These are phyloP conservation scores for Penicillium hordei DNA, from an alignment of 2,329 filamentous ascomycete species.

Conservation along the genomic window DNA sequence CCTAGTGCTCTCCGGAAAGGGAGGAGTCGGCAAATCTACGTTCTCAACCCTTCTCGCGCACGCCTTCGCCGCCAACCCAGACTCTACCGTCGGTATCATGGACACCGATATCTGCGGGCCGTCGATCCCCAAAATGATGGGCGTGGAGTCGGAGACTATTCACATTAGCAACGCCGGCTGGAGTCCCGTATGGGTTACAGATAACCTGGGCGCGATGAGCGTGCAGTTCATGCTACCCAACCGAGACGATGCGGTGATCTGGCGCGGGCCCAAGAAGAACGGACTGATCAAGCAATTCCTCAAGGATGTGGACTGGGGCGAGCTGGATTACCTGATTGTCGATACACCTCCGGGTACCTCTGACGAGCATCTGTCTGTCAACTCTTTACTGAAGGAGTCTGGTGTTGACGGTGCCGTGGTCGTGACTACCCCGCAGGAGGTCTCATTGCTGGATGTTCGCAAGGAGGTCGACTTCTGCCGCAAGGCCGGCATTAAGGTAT, in stretches of 20 bases:
- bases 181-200: constrained; percentile 93
- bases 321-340: constrained; percentile 87
- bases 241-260: constrained; percentile 92
- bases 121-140: constrained; percentile 98
- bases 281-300: constrained; percentile 96
- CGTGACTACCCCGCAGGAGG: constrained; percentile 93
- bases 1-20: constrained; percentile 88
- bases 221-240: constrained; percentile 98
- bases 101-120: constrained; percentile 98
- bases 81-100: constrained; percentile 86
- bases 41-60: constrained; percentile 87
- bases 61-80: constrained; percentile 79
- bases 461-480: constrained; percentile 98
- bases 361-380: constrained; percentile 93
- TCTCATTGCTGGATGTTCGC: constrained; percentile 84
- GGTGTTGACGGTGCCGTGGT: constrained; percentile 92
- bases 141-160: constrained; percentile 88
- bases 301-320: constrained; percentile 97
- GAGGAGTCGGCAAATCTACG: constrained; percentile 94
- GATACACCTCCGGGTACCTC: constrained; percentile 95
- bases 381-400: constrained; percentile 83
- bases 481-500: constrained; percentile 84
- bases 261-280: constrained; percentile 98
- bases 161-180: constrained; percentile 86
- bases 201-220: constrained; percentile 94